Evolutionary conservation across 179 eudicot species (phyloP).

Genomic region (Pouteria campechiana): DNA sequence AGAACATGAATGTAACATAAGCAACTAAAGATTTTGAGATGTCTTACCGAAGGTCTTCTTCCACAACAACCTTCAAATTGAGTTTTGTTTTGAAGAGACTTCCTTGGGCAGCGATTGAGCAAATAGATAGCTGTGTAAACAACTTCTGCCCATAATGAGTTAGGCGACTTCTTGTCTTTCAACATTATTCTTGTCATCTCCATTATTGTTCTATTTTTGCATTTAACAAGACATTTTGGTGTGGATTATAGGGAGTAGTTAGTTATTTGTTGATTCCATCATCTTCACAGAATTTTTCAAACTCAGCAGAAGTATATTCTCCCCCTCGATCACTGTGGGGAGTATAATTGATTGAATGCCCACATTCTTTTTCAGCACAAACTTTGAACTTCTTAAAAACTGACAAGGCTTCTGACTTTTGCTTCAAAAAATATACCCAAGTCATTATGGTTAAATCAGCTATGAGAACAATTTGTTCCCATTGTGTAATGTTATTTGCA

Average conservation of each 20-base stretch:
- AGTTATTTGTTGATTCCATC: neutral
- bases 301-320: neutral
- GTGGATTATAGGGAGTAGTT: neutral
- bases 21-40: constrained; percentile 1
- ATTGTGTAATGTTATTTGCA: too few species aligned
- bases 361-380: neutral
- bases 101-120: neutral
- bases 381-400: neutral
- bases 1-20: constrained; percentile 2
- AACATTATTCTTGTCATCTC: neutral
- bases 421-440: neutral
- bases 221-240: neutral
- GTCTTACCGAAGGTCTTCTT: neutral
- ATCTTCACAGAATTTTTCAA: neutral
- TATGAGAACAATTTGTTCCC: too few species aligned
- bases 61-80: neutral
- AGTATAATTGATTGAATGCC: neutral
- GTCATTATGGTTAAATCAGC: too few species aligned
- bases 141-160: neutral
- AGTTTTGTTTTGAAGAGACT: neutral
- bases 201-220: neutral
- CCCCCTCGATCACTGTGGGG: too few species aligned
- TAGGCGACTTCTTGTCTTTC: neutral
- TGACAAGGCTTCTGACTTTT: neutral
- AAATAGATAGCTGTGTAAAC: neutral